Evolutionary conservation across 139 green algal genomes (phyloP).

Genomic region (Dunaliella sp.): DNA sequence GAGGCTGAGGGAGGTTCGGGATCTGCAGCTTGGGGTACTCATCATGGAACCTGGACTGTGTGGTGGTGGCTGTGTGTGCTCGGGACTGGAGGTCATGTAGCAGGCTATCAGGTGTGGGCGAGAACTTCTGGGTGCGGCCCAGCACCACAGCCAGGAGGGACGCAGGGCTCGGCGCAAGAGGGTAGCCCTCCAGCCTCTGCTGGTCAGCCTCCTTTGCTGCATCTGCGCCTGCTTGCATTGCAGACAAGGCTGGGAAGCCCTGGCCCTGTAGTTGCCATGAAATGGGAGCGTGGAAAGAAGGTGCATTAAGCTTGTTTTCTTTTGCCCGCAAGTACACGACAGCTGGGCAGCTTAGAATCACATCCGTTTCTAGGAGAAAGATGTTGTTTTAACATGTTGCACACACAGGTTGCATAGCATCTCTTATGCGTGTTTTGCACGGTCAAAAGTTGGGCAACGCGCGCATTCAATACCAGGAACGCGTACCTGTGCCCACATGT

Average conservation of each 20-base stretch:
- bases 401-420: no score
- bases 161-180: neutral
- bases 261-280: no score
- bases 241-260: neutral
- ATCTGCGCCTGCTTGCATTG: neutral
- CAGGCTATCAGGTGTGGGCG: neutral
- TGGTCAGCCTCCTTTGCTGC: neutral
- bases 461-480: no score
- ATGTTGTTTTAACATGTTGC: neutral
- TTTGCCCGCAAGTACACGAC: no score
- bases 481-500: neutral
- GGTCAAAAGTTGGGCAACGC: no score
- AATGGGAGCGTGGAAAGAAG: neutral
- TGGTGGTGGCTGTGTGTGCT: no score
- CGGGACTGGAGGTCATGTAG: neutral
- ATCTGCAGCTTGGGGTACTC: neutral
- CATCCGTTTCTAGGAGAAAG: no score
- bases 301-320: neutral
- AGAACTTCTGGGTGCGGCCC: neutral
- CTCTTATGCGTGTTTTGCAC: neutral
- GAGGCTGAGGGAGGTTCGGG: neutral
- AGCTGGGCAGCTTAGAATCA: no score
- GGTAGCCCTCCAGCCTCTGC: neutral
- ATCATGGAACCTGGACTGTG: neutral
- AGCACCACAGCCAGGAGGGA: neutral